These are phyloP conservation scores for Panaeolus papilionaceus DNA, from an alignment of 768 basidiomycete genomes.

Conservation along the genomic window DNA sequence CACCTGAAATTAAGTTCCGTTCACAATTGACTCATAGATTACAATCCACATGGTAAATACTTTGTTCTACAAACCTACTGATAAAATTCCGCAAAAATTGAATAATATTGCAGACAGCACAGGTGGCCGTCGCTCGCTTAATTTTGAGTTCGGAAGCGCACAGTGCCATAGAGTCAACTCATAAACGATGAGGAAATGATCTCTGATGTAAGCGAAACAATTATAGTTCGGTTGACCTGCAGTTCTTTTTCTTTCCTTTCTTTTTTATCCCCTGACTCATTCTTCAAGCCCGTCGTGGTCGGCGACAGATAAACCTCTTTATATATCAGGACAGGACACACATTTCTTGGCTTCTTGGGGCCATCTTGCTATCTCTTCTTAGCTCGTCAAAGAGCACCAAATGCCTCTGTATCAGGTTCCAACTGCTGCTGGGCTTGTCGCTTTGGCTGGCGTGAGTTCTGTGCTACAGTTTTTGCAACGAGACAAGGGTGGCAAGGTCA, in stretches of 20 bases:
- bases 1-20: no score
- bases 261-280: background rate
- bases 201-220: conserved; percentile 5
- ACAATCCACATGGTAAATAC: no score
- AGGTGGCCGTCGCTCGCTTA: background rate
- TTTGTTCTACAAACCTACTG: no score
- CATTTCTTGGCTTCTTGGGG: background rate
- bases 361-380: background rate
- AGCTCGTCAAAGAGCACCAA: background rate
- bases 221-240: background rate
- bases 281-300: background rate
- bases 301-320: background rate
- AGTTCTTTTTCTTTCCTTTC: background rate
- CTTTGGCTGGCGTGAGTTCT: background rate
- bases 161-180: background rate
- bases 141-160: background rate
- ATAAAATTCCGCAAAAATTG: no score
- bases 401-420: conserved; percentile 12
- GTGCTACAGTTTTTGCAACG: background rate
- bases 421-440: conserved; percentile 7
- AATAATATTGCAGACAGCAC: background rate
- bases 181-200: background rate
- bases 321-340: background rate
- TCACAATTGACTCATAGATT: no score
- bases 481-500: conserved; percentile 44